Evolutionary conservation across 805 yeast genomes (phyloP).

Genomic region (Yamadazyma tumulicola): DNA sequence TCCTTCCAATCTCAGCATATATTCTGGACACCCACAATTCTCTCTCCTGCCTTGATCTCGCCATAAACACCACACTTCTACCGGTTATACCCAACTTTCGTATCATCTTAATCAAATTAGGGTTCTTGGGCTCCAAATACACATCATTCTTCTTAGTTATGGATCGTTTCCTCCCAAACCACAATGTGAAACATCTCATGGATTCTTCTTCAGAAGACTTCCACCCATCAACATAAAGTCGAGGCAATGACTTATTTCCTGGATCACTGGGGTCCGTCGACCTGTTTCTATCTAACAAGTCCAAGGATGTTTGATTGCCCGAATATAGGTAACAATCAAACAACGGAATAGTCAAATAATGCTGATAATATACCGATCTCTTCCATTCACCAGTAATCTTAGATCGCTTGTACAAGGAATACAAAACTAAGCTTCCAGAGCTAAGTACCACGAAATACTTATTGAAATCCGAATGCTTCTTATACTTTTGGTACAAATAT

Average conservation of each 20-base stretch:
- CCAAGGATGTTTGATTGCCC: slow-evolving; percentile 57
- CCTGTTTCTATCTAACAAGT: slow-evolving; percentile 46
- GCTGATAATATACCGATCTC: slow-evolving; percentile 46
- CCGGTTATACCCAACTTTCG: slow-evolving; percentile 66
- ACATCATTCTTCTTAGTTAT: slow-evolving; percentile 21
- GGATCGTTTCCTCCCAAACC: slow-evolving; percentile 69
- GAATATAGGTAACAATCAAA: slow-evolving; percentile 72
- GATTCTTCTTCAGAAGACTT: slow-evolving; percentile 72
- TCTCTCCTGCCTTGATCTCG: slow-evolving; percentile 76
- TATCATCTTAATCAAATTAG: slow-evolving; percentile 43
- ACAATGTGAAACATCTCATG: slow-evolving; percentile 74
- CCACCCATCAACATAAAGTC: slow-evolving; percentile 82
- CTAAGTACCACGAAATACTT: slow-evolving; percentile 61
- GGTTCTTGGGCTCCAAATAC: slow-evolving; percentile 28
- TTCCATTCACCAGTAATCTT: slow-evolving; percentile 43
- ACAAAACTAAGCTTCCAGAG: slow-evolving; percentile 67
- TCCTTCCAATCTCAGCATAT: slow-evolving; percentile 44
- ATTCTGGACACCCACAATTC: slow-evolving; percentile 72
- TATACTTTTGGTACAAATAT: slow-evolving; percentile 61
- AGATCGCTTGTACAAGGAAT: slow-evolving; percentile 47
- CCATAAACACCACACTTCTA: slow-evolving; percentile 66
- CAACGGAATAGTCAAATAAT: slow-evolving; percentile 58
- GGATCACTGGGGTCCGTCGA: slow-evolving; percentile 50
- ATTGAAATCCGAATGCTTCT: slow-evolving; percentile 64
- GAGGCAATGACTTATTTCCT: slow-evolving; percentile 59